Percentiles rank a stretch among this genome's conserved stretches.
These are phyloP conservation scores for Coniochaeta sp. DNA, from an alignment of 2,329 filamentous ascomycete species.

Conservation along the genomic window DNA sequence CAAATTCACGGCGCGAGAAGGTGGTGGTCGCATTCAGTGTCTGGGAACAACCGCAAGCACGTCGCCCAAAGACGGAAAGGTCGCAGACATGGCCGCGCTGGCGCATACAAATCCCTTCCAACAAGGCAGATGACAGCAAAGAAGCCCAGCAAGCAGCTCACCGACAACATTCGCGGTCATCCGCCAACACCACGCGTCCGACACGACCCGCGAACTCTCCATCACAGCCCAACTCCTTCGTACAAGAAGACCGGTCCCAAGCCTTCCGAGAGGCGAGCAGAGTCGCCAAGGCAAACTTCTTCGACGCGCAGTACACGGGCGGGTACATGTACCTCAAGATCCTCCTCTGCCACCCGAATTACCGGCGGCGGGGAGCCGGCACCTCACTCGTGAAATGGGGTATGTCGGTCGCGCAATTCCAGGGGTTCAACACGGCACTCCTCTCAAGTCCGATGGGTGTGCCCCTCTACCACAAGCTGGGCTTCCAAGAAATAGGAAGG, in stretches of 20 bases:
- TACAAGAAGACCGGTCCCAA: conserved; percentile 10
- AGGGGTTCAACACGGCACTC: conserved; percentile 12
- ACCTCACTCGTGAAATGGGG: conserved; percentile 13
- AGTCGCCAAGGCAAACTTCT: conserved; percentile 8
- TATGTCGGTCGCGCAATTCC: conserved; percentile 7
- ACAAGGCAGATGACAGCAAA: not conserved
- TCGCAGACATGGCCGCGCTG: not conserved
- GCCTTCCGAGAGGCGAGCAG: conserved; percentile 11
- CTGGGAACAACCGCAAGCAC: conserved; percentile 10
- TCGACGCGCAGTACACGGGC: conserved; percentile 10
- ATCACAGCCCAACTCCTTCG: conserved; percentile 9
- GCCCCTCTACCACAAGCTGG: conserved; percentile 12
- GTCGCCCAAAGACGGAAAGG: not conserved
- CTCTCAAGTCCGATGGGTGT: conserved; percentile 17
- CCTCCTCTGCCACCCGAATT: conserved; percentile 13
- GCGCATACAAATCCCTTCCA: not conserved
- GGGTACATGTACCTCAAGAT: conserved; percentile 16
- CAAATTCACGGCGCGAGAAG: not conserved
- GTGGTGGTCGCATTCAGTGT: conserved; percentile 14
- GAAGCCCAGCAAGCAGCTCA: not conserved
- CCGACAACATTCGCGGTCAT: not conserved
- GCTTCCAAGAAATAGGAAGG: conserved; percentile 13
- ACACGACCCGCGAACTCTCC: conserved; percentile 3
- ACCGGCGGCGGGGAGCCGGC: conserved; percentile 14
- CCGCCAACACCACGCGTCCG: conserved; percentile 4